phyloP scores from a whole-genome alignment of 2,329 filamentous ascomycete species.

The Neonectria coccinea region DNA sequence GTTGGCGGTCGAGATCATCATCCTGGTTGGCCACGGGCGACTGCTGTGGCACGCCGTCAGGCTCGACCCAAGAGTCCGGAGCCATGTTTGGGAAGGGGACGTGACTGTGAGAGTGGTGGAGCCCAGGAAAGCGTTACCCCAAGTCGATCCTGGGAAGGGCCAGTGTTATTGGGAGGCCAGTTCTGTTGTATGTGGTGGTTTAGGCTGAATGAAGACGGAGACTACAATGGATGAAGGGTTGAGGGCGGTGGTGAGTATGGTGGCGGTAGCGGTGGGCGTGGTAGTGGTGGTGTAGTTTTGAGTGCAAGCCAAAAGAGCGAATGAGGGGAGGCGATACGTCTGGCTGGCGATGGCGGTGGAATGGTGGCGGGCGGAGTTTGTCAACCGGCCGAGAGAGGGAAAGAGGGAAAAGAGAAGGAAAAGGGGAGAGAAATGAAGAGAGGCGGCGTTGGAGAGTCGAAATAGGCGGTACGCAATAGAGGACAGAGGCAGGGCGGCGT shows the following conservation, averaged over 20 bases:
- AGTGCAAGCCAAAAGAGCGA: slow-evolving; percentile 7
- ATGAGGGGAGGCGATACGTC: slow-evolving; percentile 17
- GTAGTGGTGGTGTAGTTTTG: neutral
- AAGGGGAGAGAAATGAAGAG: slow-evolving; percentile 4
- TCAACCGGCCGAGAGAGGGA: slow-evolving; percentile 10
- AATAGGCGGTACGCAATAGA: slow-evolving; percentile 5
- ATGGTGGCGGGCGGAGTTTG: slow-evolving; percentile 20
- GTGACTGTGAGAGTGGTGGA: slow-evolving; percentile 39
- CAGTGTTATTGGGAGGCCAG: slow-evolving; percentile 27
- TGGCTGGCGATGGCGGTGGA: slow-evolving; percentile 14
- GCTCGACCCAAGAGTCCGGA: slow-evolving; percentile 49
- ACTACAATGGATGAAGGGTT: slow-evolving; percentile 3
- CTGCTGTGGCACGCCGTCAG: slow-evolving; percentile 47
- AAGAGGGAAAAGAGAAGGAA: neutral
- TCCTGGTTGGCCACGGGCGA: slow-evolving; percentile 44
- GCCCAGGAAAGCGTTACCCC: slow-evolving; percentile 36
- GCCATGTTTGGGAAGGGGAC: slow-evolving; percentile 41
- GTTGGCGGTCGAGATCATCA: slow-evolving; percentile 49
- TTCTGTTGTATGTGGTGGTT: slow-evolving; percentile 7
- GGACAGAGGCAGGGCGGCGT: neutral
- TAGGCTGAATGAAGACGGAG: slow-evolving; percentile 15
- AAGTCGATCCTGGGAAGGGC: slow-evolving; percentile 39
- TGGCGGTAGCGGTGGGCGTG: slow-evolving; percentile 4
- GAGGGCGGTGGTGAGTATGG: slow-evolving; percentile 15
- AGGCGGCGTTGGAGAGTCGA: slow-evolving; percentile 9